Evolutionary conservation across 2,329 filamentous ascomycete species (phyloP).

Genomic region (Gremmenia infestans): DNA sequence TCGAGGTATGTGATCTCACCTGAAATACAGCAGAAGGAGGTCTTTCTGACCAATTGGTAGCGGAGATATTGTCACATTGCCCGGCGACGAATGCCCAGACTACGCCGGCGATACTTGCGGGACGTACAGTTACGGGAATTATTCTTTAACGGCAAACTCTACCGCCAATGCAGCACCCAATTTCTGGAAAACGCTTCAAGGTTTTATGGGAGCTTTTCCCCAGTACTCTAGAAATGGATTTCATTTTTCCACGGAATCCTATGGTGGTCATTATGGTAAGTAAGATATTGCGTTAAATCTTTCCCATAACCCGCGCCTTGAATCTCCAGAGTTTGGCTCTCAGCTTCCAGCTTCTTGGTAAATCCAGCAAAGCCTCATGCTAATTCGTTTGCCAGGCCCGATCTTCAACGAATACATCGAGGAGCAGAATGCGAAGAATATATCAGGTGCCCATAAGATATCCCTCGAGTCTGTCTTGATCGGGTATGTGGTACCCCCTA

Average conservation of each 20-base stretch:
- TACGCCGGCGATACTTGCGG: conserved; percentile 45
- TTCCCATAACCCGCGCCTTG: neutral
- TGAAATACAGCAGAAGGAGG: neutral
- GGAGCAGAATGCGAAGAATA: conserved; percentile 54
- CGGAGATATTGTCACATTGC: conserved; percentile 37
- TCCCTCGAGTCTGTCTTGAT: conserved; percentile 46
- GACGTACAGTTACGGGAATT: conserved; percentile 49
- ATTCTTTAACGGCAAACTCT: conserved; percentile 46
- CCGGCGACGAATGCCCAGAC: conserved; percentile 44
- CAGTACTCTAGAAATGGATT: conserved; percentile 45
- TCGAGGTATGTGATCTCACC: conserved; percentile 3
- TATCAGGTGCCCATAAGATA: conserved; percentile 43
- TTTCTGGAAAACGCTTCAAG: conserved; percentile 57
- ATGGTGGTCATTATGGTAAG: conserved; percentile 44
- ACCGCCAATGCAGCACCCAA: conserved; percentile 50
- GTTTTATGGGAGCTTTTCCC: conserved; percentile 58
- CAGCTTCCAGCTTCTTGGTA: neutral
- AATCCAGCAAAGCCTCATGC: too few relatives aligned
- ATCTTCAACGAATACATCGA: conserved; percentile 54
- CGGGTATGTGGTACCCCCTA: conserved; percentile 29
- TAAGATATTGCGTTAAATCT: neutral
- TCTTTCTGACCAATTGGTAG: conserved; percentile 7
- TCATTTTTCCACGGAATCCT: conserved; percentile 51
- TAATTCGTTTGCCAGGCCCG: conserved; percentile 33
- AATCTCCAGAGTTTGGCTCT: too few relatives aligned